phyloP scores from a whole-genome alignment of 2,329 filamentous ascomycete species.

The Alternaria incomplexa region DNA sequence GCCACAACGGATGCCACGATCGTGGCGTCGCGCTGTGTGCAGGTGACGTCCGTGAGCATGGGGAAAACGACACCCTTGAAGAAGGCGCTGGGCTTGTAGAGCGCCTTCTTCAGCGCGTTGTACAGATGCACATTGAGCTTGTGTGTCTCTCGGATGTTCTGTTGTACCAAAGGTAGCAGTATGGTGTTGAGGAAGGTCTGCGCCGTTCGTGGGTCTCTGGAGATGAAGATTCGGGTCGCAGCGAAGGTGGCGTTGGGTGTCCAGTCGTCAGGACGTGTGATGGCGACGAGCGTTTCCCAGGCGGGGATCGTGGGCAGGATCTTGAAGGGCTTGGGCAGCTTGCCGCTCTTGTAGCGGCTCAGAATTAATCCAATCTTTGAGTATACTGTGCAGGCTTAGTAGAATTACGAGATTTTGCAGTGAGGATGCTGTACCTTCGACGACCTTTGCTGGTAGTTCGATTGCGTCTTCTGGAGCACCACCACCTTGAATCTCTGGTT shows the following conservation, averaged over 20 bases:
- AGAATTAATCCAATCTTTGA: conserved; percentile 90
- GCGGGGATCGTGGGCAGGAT: conserved; percentile 90
- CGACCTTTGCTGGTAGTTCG: conserved; percentile 86
- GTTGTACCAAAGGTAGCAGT: conserved; percentile 85
- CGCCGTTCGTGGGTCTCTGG: conserved; percentile 77
- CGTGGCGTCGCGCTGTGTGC: conserved; percentile 87
- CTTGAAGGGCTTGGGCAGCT: conserved; percentile 96
- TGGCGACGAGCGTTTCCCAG: conserved; percentile 85
- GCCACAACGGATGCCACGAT: conserved; percentile 88
- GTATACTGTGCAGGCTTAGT: conserved; percentile 65
- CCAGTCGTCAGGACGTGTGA: conserved; percentile 81
- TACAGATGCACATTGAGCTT: conserved; percentile 97
- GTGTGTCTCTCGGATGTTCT: conserved; percentile 92
- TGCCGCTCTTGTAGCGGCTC: conserved; percentile 93
- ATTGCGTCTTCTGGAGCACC: conserved; percentile 76
- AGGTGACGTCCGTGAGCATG: conserved; percentile 82
- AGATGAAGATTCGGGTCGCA: conserved; percentile 91
- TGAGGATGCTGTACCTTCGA: conserved; percentile 61
- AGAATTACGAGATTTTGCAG: not conserved
- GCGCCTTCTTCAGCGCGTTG: conserved; percentile 86
- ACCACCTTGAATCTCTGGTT: conserved; percentile 57
- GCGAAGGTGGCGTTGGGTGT: conserved; percentile 85
- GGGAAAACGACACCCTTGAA: conserved; percentile 98
- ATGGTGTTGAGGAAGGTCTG: conserved; percentile 88
- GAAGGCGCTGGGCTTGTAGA: conserved; percentile 94